Evolutionary conservation across 768 basidiomycete genomes (phyloP).

Genomic region (Mycena latifolia): DNA sequence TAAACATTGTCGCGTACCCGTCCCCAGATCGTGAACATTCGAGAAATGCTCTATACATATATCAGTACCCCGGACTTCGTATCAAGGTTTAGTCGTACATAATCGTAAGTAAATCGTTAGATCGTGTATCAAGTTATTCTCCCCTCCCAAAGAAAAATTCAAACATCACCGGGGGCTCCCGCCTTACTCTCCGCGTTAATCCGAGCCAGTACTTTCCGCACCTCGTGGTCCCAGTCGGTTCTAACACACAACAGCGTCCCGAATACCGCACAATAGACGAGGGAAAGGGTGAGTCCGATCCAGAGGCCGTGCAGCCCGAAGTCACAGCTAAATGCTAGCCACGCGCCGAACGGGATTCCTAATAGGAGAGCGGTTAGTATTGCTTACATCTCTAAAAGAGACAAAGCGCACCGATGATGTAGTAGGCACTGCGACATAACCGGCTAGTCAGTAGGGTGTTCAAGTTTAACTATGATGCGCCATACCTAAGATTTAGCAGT

Average conservation of each 20-base stretch:
- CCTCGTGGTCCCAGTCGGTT: constrained; percentile 80
- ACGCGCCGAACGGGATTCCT: constrained; percentile 88
- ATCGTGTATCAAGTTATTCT: constrained; percentile 10
- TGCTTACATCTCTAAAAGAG: constrained; percentile 3
- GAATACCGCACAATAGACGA: constrained; percentile 67
- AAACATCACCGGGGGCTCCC: constrained; percentile 14
- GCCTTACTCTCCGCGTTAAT: constrained; percentile 60
- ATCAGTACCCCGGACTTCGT: no score
- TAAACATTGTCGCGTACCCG: no score
- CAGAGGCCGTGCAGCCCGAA: constrained; percentile 83
- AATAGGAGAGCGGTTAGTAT: neutral
- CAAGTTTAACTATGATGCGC: neutral
- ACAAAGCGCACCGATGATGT: constrained; percentile 67
- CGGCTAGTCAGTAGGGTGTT: constrained; percentile 3
- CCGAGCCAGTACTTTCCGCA: constrained; percentile 68
- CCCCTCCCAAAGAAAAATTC: neutral
- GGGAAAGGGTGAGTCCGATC: constrained; percentile 81
- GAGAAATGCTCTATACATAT: no score
- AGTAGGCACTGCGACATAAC: constrained; percentile 70
- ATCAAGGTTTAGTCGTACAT: constrained; percentile 13
- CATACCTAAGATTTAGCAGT: constrained; percentile 78
- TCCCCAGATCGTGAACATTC: no score
- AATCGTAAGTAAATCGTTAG: constrained; percentile 25
- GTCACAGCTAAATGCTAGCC: constrained; percentile 72
- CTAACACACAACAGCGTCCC: constrained; percentile 66